phyloP scores from a whole-genome alignment of 73 alveolate species.

The Strombidium stylifer region DNA sequence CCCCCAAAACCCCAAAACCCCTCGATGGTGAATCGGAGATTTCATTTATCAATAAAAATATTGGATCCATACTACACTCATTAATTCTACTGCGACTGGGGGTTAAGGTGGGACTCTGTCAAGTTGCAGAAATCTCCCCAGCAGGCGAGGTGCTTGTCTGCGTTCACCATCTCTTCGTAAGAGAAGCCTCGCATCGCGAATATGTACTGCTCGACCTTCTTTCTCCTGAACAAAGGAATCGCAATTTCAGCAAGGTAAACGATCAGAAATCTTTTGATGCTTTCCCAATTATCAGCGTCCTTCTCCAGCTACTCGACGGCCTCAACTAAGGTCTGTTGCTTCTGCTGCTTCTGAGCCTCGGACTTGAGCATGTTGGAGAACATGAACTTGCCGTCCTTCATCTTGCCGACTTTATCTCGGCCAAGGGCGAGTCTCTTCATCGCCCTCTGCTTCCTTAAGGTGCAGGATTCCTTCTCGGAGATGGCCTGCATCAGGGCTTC shows the following conservation, averaged over 20 bases:
- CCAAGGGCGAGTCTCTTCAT: slow-evolving; percentile 21
- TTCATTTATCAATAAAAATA: too few species aligned
- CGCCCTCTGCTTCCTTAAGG: slow-evolving; percentile 12
- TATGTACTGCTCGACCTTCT: slow-evolving; percentile 29
- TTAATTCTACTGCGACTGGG: not conserved
- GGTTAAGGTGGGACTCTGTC: too few species aligned
- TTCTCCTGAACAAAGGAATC: slow-evolving; percentile 47
- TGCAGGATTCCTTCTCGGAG: slow-evolving; percentile 38
- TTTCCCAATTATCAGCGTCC: slow-evolving; percentile 51
- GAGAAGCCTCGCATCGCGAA: slow-evolving; percentile 11
- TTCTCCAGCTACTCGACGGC: slow-evolving; percentile 44
- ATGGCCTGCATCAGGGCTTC: slow-evolving; percentile 51
- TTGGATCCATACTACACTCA: too few species aligned
- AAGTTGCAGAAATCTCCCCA: not conserved
- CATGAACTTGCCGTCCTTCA: slow-evolving; percentile 49
- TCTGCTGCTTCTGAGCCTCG: slow-evolving; percentile 23
- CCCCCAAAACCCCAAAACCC: slow-evolving; percentile 2
- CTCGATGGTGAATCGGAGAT: not conserved
- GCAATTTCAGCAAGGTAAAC: slow-evolving; percentile 49
- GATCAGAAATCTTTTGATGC: slow-evolving; percentile 36
- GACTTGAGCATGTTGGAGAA: slow-evolving; percentile 46
- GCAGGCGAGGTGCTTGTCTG: not conserved
- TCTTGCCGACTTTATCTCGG: slow-evolving; percentile 46
- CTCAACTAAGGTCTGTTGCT: slow-evolving; percentile 9
- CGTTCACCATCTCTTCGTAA: slow-evolving; percentile 5